Percentiles rank a stretch among this genome's conserved stretches.
phyloP scores from a whole-genome alignment of 2,329 filamentous ascomycete species.

The Lithohypha guttulata region DNA sequence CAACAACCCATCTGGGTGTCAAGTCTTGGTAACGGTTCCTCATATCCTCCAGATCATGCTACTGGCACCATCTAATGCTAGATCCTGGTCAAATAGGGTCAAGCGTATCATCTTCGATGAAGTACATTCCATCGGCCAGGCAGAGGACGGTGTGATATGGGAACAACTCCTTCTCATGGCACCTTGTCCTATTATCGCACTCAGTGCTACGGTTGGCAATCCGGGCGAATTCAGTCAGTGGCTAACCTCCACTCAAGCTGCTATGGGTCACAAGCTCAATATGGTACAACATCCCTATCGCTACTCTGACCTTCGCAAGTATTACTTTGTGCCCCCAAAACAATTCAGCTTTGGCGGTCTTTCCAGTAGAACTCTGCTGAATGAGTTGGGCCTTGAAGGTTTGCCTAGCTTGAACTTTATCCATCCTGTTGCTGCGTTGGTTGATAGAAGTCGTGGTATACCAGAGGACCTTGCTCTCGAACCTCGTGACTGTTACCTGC shows the following conservation, averaged over 20 bases:
- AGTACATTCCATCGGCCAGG: conserved; percentile 68
- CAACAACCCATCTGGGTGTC: conserved; percentile 60
- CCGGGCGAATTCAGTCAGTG: conserved; percentile 58
- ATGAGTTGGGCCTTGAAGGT: conserved; percentile 38
- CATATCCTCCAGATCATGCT: conserved; percentile 75
- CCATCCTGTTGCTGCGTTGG: conserved; percentile 55
- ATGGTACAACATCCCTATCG: conserved; percentile 59
- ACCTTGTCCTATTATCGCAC: conserved; percentile 65
- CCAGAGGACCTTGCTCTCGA: conserved; percentile 60
- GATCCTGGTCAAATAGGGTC: conserved; percentile 55
- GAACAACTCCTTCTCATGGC: conserved; percentile 65
- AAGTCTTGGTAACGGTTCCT: too few relatives aligned
- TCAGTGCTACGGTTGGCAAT: conserved; percentile 72
- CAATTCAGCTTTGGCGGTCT: conserved; percentile 44
- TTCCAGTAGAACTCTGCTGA: conserved; percentile 28
- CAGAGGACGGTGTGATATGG: conserved; percentile 66
- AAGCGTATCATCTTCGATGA: conserved; percentile 75
- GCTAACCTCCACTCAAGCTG: conserved; percentile 53
- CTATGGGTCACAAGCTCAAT: conserved; percentile 51
- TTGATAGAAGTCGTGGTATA: conserved; percentile 51
- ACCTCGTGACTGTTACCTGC: conserved; percentile 55
- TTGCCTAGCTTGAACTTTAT: conserved; percentile 46
- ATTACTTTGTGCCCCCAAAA: conserved; percentile 48
- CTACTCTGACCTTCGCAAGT: conserved; percentile 71
- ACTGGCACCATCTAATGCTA: conserved; percentile 53